Base-by-base conservation (phyloP, 306 rosid species). In the Pyrus bretschneideri region DNA sequence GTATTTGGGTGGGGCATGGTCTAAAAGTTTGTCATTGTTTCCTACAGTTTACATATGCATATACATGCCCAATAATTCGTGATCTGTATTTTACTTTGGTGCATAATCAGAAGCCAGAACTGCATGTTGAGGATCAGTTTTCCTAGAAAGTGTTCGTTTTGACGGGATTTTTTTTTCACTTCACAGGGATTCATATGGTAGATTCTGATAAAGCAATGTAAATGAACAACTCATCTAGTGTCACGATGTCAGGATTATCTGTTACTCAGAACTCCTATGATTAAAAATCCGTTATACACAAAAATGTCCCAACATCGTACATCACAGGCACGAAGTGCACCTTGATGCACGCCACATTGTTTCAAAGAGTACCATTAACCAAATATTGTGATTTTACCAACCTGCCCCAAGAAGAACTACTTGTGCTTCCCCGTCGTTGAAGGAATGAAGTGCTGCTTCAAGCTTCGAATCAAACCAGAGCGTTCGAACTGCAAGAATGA, bases 391-490 rank as follows among this genome's bases (percentile, higher is more conserved):
- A 46, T 27, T 29, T 54, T 54, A 84, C 92, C 35, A 78, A 95
- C 97, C 99, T 90, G 96, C 97, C 70, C 97, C 99, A 42, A 95
- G 97, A 70, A 95, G 91, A 81, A 95, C 93, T 73, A 95, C 89
- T 81, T 95, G 99, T 67, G 97, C 87, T 63, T 85, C 87, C 80
- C 79, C 84, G 67, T 87, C 88, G 45, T 45, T 76, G 8, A 80
- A 80, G 75, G 92, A 88, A 83, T 62, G 84, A 29, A 95, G 88
- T 76, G 88, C 85, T 67, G 81, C 85, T 82, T 96, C 87, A 9
- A 96, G 85, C 72, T 86, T 85, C 25, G 93, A 83, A 81, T 92
- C 99, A 77, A 96, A 87, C 99, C 99, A 92, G 62, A 95, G 98
- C 18, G 97, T 89, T 35, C 98, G 87, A 72, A 95, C 93, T 1